Evolutionary conservation across 495 filamentous ascomycete genomes (phyloP).

Genomic region (Aspergillus taichungensis): DNA sequence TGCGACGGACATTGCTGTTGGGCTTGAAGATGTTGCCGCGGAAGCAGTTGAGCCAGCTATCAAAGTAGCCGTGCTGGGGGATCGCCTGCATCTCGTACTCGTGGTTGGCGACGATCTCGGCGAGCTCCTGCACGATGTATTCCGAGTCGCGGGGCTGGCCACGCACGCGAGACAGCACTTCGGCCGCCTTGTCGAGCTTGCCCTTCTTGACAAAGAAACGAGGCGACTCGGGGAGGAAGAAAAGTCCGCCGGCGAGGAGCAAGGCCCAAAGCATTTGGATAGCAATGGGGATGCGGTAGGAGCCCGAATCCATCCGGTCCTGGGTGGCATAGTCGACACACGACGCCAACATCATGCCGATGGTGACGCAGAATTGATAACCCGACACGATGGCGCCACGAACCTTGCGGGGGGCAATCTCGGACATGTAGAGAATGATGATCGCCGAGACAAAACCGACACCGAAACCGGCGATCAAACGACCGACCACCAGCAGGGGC

Average conservation of each 20-base stretch:
- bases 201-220: conserved; percentile 55
- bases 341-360: conserved; percentile 63
- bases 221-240: conserved; percentile 69
- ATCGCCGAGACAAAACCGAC: conserved; percentile 68
- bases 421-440: conserved; percentile 68
- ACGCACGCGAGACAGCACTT: conserved; percentile 33
- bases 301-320: conserved; percentile 49
- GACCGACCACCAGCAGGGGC: conserved; percentile 55
- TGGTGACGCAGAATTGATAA: conserved; percentile 66
- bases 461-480: conserved; percentile 63
- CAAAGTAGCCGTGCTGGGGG: conserved; percentile 49
- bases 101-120: conserved; percentile 69
- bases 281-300: conserved; percentile 64
- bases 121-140: conserved; percentile 57
- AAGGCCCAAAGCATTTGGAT: conserved; percentile 61
- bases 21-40: conserved; percentile 50
- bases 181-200: conserved; percentile 29
- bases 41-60: conserved; percentile 60
- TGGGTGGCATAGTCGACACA: conserved; percentile 64
- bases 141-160: conserved; percentile 47
- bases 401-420: conserved; percentile 52
- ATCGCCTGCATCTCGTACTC: conserved; percentile 57
- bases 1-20: conserved; percentile 61
- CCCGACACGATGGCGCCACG: conserved; percentile 61
- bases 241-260: conserved; percentile 54